Conservation (phyloP, 202 grass and related monocot species). For the Setaria italica region DNA sequence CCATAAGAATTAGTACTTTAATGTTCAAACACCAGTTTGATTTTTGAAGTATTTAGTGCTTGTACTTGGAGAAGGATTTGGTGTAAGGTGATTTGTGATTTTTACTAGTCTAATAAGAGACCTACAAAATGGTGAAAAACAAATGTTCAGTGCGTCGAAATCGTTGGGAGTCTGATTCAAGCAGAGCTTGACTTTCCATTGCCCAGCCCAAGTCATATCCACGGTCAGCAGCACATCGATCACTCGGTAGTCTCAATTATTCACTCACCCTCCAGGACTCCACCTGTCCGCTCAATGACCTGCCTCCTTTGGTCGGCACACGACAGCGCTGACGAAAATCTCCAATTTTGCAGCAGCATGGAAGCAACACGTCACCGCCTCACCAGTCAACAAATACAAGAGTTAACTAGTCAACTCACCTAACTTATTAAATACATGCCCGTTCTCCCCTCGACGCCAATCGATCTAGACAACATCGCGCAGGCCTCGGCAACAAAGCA, state of each 20-base stretch:
- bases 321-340: conserved; percentile 33
- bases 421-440: neutral
- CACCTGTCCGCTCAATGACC: neutral
- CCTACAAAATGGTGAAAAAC: neutral
- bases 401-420: neutral
- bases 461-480: neutral
- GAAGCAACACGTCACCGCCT: neutral
- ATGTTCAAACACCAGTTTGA: neutral
- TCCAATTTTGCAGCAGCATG: neutral
- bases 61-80: neutral
- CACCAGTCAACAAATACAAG: neutral
- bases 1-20: neutral
- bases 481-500: neutral
- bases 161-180: too few species aligned
- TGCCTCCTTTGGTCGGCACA: neutral
- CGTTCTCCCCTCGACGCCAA: too few species aligned
- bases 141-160: neutral
- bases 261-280: neutral
- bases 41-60: neutral
- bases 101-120: neutral
- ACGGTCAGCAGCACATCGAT: neutral
- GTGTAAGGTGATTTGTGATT: neutral
- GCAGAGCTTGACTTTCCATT: too few species aligned
- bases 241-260: neutral
- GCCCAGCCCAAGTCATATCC: too few species aligned